Base-by-base conservation (phyloP, 2,329 filamentous ascomycete genomes). In the Cercospora sp. region DNA sequence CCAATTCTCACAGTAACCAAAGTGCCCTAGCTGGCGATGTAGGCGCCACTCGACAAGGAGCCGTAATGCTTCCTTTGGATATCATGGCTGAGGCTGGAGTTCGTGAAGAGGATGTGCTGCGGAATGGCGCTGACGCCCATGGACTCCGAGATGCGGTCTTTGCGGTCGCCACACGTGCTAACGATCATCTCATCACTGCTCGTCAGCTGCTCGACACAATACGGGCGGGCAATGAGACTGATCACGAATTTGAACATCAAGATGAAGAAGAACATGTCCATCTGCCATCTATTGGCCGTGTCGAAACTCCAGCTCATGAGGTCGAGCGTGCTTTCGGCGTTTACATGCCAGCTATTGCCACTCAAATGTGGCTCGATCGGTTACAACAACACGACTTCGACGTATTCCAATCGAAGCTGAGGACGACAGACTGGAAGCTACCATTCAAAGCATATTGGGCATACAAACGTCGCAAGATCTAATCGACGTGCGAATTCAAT, bases 151-250 rank as follows among this genome's bases (percentile, higher is more conserved):
- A 99, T 79, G 94, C 94, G 3, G 88, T 98, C 0, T 99, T 98
- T 80, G 86, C 88, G 3, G 92, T 99, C 13, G 95, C 95, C 0
- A 99, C 95, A 0, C 87, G 94, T 42, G 95, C 95, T 6, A 96
- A 96, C 76, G 95, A 99, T 78, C 95, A 99, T 80, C 83, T 99
- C 36, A 96, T 97, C 73, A 98, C 94, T 0, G 94, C 91, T 1
- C 85, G 93, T 67, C 92, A 97, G 78, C 97, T 99, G 93, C 80
- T 98, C 68, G 90, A 89, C 75, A 92, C 91, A 74, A 81, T 97
- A 20, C 87, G 87, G 64, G 89, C 88, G 3, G 92, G 93, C 1
- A 81, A 90, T 73, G 89, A 88, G 60, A 87, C 92, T 0, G 92
- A 90, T 0, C 94, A 97, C 77, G 92, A 92, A 5, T 97, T 94